These are phyloP conservation scores for Pseudomicrostroma phylloplanum DNA, from an alignment of 1,284 basidiomycete species.

Conservation along the genomic window DNA sequence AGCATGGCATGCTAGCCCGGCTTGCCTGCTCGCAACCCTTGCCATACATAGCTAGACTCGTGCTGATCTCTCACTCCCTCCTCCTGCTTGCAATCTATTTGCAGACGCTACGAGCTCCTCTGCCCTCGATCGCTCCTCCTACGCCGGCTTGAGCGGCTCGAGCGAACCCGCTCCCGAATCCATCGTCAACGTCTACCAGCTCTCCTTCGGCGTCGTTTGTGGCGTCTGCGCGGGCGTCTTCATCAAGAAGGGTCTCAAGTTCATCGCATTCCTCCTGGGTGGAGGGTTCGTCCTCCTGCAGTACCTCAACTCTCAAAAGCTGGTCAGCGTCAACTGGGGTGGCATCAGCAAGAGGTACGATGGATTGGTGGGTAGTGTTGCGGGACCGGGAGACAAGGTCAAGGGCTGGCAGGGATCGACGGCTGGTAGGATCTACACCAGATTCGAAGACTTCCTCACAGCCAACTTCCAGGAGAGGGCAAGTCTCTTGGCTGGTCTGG, in stretches of 20 bases:
- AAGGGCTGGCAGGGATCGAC: constrained; percentile 12
- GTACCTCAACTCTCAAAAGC: constrained; percentile 42
- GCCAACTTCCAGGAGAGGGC: constrained; percentile 77
- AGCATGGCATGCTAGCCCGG: no score
- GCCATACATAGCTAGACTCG: no score
- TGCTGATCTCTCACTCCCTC: no score
- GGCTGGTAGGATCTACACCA: constrained; percentile 60
- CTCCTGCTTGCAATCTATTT: no score
- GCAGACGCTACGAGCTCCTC: no score
- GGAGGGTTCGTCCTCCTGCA: constrained; percentile 42
- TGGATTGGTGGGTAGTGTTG: constrained; percentile 63
- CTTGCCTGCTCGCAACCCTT: no score
- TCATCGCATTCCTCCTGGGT: constrained; percentile 75
- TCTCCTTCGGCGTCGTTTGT: constrained; percentile 75
- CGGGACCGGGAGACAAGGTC: constrained; percentile 37
- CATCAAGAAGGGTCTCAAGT: constrained; percentile 82
- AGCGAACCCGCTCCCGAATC: constrained; percentile 56
- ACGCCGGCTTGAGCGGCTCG: no score
- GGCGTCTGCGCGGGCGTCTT: constrained; percentile 84
- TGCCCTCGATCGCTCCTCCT: no score
- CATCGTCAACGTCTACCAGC: constrained; percentile 69
- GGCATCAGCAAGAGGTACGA: constrained; percentile 61
- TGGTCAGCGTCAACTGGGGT: constrained; percentile 76
- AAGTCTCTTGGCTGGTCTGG: constrained; percentile 56
- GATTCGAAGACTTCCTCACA: constrained; percentile 76